phyloP scores from a whole-genome alignment of 768 basidiomycete genomes.

The Kwoniella bestiolae region DNA sequence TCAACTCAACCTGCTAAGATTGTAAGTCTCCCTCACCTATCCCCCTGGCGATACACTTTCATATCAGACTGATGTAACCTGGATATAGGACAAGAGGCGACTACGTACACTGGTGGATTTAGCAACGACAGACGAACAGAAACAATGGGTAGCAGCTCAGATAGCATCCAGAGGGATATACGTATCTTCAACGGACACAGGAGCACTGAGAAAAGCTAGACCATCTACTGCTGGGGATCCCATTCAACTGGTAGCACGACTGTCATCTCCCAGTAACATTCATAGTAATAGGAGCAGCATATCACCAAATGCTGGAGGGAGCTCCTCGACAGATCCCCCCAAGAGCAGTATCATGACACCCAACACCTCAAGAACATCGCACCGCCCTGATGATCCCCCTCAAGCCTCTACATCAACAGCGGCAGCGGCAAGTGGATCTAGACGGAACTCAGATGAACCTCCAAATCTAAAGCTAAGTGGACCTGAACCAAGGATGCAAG shows the following conservation, averaged over 20 bases:
- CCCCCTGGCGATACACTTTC: background rate
- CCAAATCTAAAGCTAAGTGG: conserved; percentile 20
- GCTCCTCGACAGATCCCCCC: background rate
- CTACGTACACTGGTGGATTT: conserved; percentile 19
- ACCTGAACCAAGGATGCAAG: conserved; percentile 19
- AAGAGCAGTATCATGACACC: background rate
- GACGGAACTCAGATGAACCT: conserved; percentile 12
- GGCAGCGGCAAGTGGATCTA: background rate
- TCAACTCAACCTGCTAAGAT: conserved; percentile 25
- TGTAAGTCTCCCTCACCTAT: background rate
- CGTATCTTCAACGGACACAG: conserved; percentile 17
- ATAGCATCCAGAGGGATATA: conserved; percentile 17
- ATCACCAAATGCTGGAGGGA: background rate
- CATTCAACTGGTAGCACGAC: conserved; percentile 10
- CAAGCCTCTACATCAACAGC: background rate
- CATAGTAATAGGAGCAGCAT: background rate
- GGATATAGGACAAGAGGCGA: conserved; percentile 13
- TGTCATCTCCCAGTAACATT: conserved; percentile 5
- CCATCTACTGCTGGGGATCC: conserved; percentile 13
- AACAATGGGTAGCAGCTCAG: conserved; percentile 21
- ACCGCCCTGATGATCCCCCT: background rate
- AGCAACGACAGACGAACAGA: conserved; percentile 24
- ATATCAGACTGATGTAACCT: background rate
- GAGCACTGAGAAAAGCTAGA: conserved; percentile 12
- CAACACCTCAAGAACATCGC: background rate